Conservation (phyloP, 1,284 basidiomycete genomes). For the Ceratorhiza oryzae-sativae region DNA sequence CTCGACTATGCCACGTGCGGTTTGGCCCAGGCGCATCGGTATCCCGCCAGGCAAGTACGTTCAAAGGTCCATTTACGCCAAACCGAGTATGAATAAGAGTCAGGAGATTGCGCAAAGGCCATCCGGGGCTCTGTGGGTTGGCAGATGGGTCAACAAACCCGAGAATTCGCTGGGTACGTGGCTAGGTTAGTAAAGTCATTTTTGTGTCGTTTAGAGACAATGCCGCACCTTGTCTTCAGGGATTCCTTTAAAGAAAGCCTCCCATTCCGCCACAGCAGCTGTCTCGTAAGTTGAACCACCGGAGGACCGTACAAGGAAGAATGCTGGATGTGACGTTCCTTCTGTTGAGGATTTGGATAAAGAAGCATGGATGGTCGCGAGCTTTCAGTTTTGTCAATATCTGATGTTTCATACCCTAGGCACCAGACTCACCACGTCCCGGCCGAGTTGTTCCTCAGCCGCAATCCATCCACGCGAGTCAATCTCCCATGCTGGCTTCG, state of each 20-base stretch:
- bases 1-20: constrained; percentile 65
- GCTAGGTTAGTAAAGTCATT: background rate
- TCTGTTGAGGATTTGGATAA: constrained; percentile 7
- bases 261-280: constrained; percentile 63
- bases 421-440: constrained; percentile 52
- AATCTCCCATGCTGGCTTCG: constrained; percentile 88
- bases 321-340: constrained; percentile 50
- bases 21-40: constrained; percentile 56
- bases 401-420: background rate
- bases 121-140: constrained; percentile 79
- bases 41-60: constrained; percentile 79
- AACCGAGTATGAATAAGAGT: constrained; percentile 55
- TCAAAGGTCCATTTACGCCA: constrained; percentile 52
- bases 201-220: background rate
- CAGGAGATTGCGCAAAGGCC: constrained; percentile 93
- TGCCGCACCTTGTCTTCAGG: constrained; percentile 53
- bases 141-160: constrained; percentile 91
- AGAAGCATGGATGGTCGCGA: constrained; percentile 26
- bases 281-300: constrained; percentile 50
- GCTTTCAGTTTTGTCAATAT: background rate
- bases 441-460: constrained; percentile 54
- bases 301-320: constrained; percentile 64
- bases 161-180: constrained; percentile 61
- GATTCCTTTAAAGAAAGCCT: constrained; percentile 59
- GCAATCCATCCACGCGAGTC: constrained; percentile 61